A percentile compares a stretch with the other conserved stretches of the same genome.
Evolutionary conservation across 1,284 basidiomycete species (phyloP).

Genomic region (Apiotrichum mycotoxinovorans): DNA sequence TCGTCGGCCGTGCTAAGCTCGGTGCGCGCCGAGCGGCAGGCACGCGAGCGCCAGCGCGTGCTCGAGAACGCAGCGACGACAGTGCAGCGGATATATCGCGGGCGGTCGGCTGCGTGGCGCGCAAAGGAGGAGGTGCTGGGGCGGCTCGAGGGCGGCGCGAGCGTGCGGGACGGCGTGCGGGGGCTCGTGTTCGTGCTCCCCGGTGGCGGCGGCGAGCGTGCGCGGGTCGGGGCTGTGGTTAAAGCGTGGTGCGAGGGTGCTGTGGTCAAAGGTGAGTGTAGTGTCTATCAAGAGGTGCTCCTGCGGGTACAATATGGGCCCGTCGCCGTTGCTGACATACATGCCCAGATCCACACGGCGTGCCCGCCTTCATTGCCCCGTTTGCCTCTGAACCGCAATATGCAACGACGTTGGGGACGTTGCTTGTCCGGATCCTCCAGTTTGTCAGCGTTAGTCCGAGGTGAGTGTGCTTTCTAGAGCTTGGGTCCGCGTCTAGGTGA

Average conservation of each 20-base stretch:
- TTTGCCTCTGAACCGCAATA: background rate
- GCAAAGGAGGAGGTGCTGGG: background rate
- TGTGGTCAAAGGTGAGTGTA: background rate
- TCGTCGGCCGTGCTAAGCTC: slow-evolving; percentile 34
- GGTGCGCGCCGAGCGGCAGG: slow-evolving; percentile 38
- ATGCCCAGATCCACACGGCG: background rate
- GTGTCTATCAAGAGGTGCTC: too few species aligned
- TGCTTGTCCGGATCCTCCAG: slow-evolving; percentile 13
- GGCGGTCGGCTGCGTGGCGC: slow-evolving; percentile 15
- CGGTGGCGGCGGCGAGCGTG: slow-evolving; percentile 6
- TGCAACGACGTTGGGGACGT: slow-evolving; percentile 5
- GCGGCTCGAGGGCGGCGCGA: background rate
- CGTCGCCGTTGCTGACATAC: background rate
- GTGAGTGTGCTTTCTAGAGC: background rate
- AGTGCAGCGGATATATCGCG: slow-evolving; percentile 47
- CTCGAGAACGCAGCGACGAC: slow-evolving; percentile 31
- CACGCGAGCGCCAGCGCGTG: slow-evolving; percentile 34
- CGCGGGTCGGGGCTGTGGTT: slow-evolving; percentile 16
- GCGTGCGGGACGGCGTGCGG: slow-evolving; percentile 12
- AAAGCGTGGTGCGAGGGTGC: slow-evolving; percentile 22
- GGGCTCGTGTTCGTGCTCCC: slow-evolving; percentile 20
- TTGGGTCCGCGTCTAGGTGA: too few species aligned
- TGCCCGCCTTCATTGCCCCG: background rate
- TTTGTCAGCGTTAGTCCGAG: slow-evolving; percentile 15
- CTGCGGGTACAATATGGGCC: background rate